Base-by-base conservation (phyloP, 352 stramenopile genomes). In the Globisporangium orthogonon region DNA sequence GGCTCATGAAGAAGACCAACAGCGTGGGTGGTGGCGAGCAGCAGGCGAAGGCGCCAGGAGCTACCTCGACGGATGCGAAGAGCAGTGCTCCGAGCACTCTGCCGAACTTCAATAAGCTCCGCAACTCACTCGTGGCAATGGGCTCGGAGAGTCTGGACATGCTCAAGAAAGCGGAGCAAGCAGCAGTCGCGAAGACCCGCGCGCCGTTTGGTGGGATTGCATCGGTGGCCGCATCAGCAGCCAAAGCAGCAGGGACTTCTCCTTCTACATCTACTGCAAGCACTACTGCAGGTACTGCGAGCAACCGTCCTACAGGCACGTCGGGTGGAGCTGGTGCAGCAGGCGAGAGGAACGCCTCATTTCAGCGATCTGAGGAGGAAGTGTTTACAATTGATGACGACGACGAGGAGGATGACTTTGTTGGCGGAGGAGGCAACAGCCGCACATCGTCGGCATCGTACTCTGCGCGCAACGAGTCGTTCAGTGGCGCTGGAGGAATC, bases 351-450 rank as follows among this genome's bases (percentile, higher is more conserved):
- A 57, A 63, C 28, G 52, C 50, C 0, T 87, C 76, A 45, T 86
- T 83, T 57, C 71, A 83, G 48, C 65, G 68, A 35, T 76, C 76
- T 3, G 77, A 82, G n/a, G 83, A 92, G 28, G 83, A 89, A 35
- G 82, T 92, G 41, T 92, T 92, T 56, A 86, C 80, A 14, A 92
- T 92, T 55, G 83, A 92, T 64, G 83, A 91, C 46, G 78, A 91
- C 15, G 75, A 89, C 28, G 82, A 81, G 58, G 67, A 88, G 33
- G 76, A 84, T 43, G 73, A 80, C 46, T 76, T 72, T 58, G 63
- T 79, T n/a, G 67, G 68, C 7, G 61, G 66, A 6, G 49, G 41
- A 3, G 30, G 43, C 11, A 72, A 65, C 18, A 77, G 74, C n/a
- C 70, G 72, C 31, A 70, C 69, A 17, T 77, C 72, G 33, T 78